Conservation (phyloP, 805 yeast genomes). For the Brettanomyces custersianus region DNA sequence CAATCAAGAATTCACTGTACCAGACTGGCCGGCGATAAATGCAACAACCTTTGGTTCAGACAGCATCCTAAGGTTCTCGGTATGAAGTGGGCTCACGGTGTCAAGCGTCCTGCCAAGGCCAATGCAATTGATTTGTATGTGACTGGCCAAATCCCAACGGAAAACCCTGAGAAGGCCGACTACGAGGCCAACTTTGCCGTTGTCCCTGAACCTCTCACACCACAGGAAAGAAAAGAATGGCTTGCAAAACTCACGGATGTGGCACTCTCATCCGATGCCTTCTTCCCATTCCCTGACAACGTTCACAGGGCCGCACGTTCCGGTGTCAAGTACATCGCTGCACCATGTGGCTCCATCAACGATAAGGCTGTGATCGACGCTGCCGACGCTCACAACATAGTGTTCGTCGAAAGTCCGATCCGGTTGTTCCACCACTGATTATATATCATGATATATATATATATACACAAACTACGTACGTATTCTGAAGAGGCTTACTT, state of each 20-base stretch:
- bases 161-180: conserved; percentile 89
- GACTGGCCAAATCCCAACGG: conserved; percentile 80
- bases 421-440: conserved; percentile 98
- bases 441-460: too few relatives aligned
- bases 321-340: conserved; percentile 93
- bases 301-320: conserved; percentile 95
- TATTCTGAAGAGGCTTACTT: too few relatives aligned
- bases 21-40: conserved; percentile 98
- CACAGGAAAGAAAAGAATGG: conserved; percentile 85
- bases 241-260: conserved; percentile 69
- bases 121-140: conserved; percentile 95
- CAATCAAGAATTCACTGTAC: conserved; percentile 99
- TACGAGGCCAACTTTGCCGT: conserved; percentile 82
- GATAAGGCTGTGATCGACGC: conserved; percentile 94
- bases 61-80: conserved; percentile 92
- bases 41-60: conserved; percentile 99
- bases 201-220: conserved; percentile 76
- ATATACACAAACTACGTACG: too few relatives aligned
- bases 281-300: conserved; percentile 99
- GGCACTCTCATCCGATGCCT: conserved; percentile 93
- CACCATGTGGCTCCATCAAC: conserved; percentile 97
- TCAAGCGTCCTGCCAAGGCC: conserved; percentile 96
- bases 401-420: conserved; percentile 94
- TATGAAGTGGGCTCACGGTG: conserved; percentile 96
- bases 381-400: conserved; percentile 84